Conservation (phyloP, 2,329 filamentous ascomycete species). For the Hawksworthiomyces lignivorus region DNA sequence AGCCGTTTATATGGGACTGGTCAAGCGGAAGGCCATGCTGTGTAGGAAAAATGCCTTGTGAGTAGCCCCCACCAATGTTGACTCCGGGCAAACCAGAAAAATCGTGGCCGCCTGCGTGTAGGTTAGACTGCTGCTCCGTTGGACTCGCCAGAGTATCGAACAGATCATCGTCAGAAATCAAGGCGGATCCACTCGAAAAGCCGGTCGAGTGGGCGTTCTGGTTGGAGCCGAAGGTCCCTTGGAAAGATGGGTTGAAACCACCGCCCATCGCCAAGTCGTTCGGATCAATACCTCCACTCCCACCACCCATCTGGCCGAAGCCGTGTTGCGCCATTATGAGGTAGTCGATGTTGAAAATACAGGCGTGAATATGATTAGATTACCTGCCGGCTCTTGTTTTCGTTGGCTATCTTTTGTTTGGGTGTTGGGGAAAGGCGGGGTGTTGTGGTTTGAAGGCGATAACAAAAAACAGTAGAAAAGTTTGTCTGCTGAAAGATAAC, state of each 20-base stretch:
- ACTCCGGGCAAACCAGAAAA: constrained; percentile 48
- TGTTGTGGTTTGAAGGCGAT: no score
- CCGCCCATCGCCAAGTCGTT: constrained; percentile 68
- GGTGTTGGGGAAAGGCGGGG: no score
- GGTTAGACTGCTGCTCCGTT: constrained; percentile 41
- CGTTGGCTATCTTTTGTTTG: no score
- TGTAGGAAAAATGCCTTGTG: constrained; percentile 42
- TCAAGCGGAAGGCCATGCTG: constrained; percentile 59
- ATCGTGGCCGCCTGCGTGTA: constrained; percentile 48
- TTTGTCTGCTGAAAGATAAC: no score
- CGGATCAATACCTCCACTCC: constrained; percentile 62
- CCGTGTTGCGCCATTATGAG: constrained; percentile 45
- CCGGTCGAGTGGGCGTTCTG: constrained; percentile 54
- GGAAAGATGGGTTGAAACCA: constrained; percentile 53
- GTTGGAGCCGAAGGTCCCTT: constrained; percentile 50
- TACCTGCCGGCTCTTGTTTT: no score
- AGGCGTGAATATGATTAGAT: no score
- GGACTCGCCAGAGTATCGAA: constrained; percentile 62
- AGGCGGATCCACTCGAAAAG: constrained; percentile 70
- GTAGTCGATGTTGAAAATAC: no score
- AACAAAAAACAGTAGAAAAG: no score
- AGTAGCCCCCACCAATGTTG: constrained; percentile 45
- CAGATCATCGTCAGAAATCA: constrained; percentile 83
- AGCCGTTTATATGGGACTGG: constrained; percentile 66
- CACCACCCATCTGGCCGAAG: constrained; percentile 49